phyloP scores from a whole-genome alignment of 208 protist genomes.

The Hexamita inflata region DNA sequence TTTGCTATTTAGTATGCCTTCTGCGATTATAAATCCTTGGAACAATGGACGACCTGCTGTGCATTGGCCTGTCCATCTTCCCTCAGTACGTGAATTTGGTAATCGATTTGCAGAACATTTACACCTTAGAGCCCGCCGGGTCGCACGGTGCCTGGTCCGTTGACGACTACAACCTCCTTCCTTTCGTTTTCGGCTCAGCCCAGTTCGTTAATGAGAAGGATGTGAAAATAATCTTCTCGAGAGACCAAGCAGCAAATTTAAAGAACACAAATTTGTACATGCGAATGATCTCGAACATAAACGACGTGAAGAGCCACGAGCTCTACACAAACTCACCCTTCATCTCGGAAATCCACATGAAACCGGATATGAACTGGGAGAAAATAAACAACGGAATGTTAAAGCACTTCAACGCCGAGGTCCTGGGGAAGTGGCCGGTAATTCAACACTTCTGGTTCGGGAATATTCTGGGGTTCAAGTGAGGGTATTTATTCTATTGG shows the following conservation, averaged over 20 bases:
- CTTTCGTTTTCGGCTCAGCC: constrained; percentile 30
- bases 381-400: constrained; percentile 27
- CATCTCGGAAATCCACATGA: constrained; percentile 21
- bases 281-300: constrained; percentile 18
- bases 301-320: background rate
- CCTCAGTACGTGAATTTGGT: constrained; percentile 9
- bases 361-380: constrained; percentile 8
- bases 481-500: no score
- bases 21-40: background rate
- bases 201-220: constrained; percentile 22
- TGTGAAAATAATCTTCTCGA: background rate
- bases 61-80: constrained; percentile 13
- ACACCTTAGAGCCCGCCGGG: constrained; percentile 38
- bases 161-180: constrained; percentile 40
- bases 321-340: constrained; percentile 12
- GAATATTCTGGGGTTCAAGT: constrained; percentile 6
- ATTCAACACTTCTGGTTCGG: constrained; percentile 36
- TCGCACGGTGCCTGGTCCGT: constrained; percentile 37
- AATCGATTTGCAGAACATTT: constrained; percentile 23
- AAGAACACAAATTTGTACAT: constrained; percentile 21
- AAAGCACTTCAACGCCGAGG: constrained; percentile 24
- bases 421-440: constrained; percentile 29
- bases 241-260: background rate
- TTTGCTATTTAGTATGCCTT: constrained; percentile 17
- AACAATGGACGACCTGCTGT: background rate